Conservation (phyloP, 2,329 filamentous ascomycete species). For the Monosporascus sp. region DNA sequence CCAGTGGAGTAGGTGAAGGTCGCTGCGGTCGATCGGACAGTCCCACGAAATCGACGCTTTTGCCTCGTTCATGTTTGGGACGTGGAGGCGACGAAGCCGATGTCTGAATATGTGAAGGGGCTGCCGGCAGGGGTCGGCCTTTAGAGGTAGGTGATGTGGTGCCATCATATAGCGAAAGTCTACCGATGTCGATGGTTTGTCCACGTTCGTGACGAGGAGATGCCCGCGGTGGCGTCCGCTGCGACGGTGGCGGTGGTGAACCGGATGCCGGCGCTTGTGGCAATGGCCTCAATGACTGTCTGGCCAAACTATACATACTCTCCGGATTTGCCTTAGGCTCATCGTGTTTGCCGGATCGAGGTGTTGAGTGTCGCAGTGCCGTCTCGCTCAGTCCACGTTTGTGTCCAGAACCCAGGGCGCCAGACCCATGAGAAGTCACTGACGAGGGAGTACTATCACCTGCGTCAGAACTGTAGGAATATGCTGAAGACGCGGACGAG, state of each 20-base stretch:
- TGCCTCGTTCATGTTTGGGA: neutral
- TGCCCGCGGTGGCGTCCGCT: constrained; percentile 20
- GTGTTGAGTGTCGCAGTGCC: constrained; percentile 44
- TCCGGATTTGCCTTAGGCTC: constrained; percentile 45
- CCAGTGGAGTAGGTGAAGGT: constrained; percentile 12
- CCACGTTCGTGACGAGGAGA: constrained; percentile 48
- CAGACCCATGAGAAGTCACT: constrained; percentile 59
- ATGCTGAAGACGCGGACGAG: constrained; percentile 65
- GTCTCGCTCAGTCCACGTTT: constrained; percentile 74
- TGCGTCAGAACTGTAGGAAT: constrained; percentile 50
- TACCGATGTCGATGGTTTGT: constrained; percentile 60
- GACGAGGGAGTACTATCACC: constrained; percentile 68
- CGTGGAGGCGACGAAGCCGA: neutral
- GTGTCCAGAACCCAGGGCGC: constrained; percentile 44
- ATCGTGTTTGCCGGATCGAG: constrained; percentile 41
- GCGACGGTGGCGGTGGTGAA: constrained; percentile 26
- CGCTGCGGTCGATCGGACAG: neutral
- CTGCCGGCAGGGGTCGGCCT: constrained; percentile 14
- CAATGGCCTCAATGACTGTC: constrained; percentile 72
- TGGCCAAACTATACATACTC: constrained; percentile 64
- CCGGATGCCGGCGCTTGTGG: constrained; percentile 55
- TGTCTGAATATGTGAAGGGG: neutral
- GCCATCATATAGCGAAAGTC: constrained; percentile 43
- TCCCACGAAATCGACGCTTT: neutral
- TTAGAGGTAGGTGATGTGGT: constrained; percentile 37